Evolutionary conservation across 208 protist genomes (phyloP), one percentile per base, ranked within the genome.

Genomic region (Leishmania martiniquensis): DNA sequence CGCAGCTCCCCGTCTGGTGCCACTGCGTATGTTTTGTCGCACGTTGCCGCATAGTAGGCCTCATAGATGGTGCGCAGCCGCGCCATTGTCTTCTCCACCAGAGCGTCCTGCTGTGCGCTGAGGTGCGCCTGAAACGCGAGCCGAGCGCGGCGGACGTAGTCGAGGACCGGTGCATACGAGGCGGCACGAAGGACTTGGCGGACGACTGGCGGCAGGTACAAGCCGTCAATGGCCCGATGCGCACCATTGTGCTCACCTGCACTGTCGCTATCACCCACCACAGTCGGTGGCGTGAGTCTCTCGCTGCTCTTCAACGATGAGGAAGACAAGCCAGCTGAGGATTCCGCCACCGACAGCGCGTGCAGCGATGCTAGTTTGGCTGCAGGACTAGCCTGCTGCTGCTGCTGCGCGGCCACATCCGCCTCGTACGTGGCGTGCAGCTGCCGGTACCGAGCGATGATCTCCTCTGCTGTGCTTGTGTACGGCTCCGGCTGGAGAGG

Each of bases 81-180:
- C 1, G 32, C 52, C 66, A 86, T 88, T 25, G 80, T 57, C 29
- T 69, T 71, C 63, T 87, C 80, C 20, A 85, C 86, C 20, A 78
- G 44, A 0, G 62, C 44, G 60, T 88, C 72, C 49, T 84, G 81
- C 72, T 82, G 75, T 25, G 75, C 78, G 76, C 83, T 80, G 72
- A 90, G 65, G 73, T 78, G 72, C 29, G 67, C 70, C 78, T 93
- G 89, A 52, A 90, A 69, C 42, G 67, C 42, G 17, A 77, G 49
- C 25, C 89, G 89, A 25, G 86, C 54, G 37, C 49, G 59, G 42
- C 80, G 75, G 59, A 89, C 84, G 80, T 87, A 87, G 55, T 83
- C 72, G 63, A 93, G 83, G 39, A 93, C 86, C 12, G 89, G 87
- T 0, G 89, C 83, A 57, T 87, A 93, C 6, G 84, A 87, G 17